These are phyloP conservation scores for Eremothecium gossypii DNA, from an alignment of 1,139 yeast genomes.

Conservation along the genomic window DNA sequence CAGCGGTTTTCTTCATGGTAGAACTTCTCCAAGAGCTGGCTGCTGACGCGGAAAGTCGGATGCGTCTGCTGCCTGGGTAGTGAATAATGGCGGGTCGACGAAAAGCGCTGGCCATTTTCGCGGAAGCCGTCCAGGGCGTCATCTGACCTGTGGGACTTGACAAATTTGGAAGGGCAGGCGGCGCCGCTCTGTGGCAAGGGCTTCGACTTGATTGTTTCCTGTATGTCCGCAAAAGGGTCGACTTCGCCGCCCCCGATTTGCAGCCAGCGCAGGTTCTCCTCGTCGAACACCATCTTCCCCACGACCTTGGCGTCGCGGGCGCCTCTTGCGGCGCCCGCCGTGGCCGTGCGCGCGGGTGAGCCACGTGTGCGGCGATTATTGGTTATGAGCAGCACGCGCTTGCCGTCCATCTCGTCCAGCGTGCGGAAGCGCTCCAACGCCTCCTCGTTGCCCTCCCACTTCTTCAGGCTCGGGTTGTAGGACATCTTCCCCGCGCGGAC, in stretches of 20 bases:
- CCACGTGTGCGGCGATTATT: constrained; percentile 9
- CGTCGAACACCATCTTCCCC: constrained; percentile 49
- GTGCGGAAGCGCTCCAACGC: constrained; percentile 39
- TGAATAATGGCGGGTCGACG: constrained; percentile 18
- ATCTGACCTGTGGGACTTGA: constrained; percentile 14
- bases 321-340: background rate
- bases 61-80: constrained; percentile 9
- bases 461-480: constrained; percentile 40
- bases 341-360: constrained; percentile 5
- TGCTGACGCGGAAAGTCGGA: constrained; percentile 19
- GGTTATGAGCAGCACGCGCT: constrained; percentile 18
- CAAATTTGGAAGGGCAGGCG: constrained; percentile 7
- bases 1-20: constrained; percentile 30
- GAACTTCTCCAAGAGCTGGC: constrained; percentile 22
- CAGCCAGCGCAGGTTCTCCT: constrained; percentile 45
- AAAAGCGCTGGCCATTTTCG: constrained; percentile 7
- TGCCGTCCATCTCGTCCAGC: constrained; percentile 17
- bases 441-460: constrained; percentile 56
- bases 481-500: constrained; percentile 36
- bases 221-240: constrained; percentile 34
- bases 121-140: constrained; percentile 12
- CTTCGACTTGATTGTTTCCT: constrained; percentile 11
- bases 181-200: constrained; percentile 8
- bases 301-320: constrained; percentile 24
- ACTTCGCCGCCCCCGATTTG: constrained; percentile 31